Evolutionary conservation across 2,329 filamentous ascomycete species (phyloP).

Genomic region (Neurospora crassa): DNA sequence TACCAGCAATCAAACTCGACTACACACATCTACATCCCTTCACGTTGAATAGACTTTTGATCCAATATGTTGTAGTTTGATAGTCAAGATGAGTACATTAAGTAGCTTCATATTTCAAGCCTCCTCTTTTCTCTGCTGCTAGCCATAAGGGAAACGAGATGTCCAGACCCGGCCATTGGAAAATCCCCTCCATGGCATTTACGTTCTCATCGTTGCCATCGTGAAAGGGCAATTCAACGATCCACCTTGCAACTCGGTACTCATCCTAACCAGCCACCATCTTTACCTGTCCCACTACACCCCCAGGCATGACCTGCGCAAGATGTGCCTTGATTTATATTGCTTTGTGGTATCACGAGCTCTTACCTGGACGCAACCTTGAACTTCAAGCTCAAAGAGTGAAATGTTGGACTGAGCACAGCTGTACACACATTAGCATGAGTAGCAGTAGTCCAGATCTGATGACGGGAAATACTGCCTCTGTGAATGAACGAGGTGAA

Average conservation of each 20-base stretch:
- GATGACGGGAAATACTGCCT: constrained; percentile 25
- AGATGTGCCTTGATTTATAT: too few relatives aligned
- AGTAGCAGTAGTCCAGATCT: neutral
- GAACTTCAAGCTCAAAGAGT: too few relatives aligned
- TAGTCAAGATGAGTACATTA: too few relatives aligned
- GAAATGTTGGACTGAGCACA: too few relatives aligned
- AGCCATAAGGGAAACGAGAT: neutral
- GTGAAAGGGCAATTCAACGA: neutral
- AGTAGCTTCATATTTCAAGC: too few relatives aligned
- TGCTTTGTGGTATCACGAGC: too few relatives aligned
- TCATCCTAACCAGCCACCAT: constrained; percentile 4
- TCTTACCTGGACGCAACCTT: too few relatives aligned
- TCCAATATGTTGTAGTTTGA: neutral
- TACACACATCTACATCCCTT: neutral
- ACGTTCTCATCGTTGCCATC: neutral
- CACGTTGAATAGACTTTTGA: neutral
- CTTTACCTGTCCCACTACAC: too few relatives aligned
- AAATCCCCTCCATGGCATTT: neutral
- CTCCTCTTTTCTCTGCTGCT: too few relatives aligned
- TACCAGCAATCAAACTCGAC: neutral
- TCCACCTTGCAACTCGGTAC: constrained; percentile 12
- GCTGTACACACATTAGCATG: too few relatives aligned
- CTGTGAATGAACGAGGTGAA: constrained; percentile 35
- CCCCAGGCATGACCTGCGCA: too few relatives aligned
- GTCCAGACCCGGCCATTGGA: neutral